phyloP scores from a whole-genome alignment of 768 basidiomycete genomes.

The Leccinum barrowsii region DNA sequence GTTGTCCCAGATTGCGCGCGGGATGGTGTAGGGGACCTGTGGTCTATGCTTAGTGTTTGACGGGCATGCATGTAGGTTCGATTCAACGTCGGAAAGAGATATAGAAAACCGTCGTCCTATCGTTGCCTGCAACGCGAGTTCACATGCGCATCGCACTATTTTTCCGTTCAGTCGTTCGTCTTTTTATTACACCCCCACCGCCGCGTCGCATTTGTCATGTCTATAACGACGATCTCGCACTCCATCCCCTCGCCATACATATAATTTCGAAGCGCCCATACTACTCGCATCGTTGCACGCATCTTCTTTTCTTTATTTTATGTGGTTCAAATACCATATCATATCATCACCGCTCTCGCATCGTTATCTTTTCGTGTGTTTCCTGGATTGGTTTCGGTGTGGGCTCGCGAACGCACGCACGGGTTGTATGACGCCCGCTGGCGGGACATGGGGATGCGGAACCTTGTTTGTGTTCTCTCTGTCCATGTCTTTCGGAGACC shows the following conservation, averaged over 20 bases:
- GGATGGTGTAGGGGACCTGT: conserved; percentile 30
- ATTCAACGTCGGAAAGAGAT: background rate
- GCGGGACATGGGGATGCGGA: too few relatives aligned
- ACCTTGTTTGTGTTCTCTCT: too few relatives aligned
- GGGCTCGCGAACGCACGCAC: background rate
- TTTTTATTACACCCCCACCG: background rate
- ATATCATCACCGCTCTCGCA: background rate
- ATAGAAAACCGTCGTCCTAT: background rate
- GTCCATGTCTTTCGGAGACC: too few relatives aligned
- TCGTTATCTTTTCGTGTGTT: background rate
- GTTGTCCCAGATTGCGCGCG: conserved; percentile 46
- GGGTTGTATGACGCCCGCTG: background rate
- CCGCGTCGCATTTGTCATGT: background rate
- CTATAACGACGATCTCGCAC: background rate
- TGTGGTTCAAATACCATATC: background rate
- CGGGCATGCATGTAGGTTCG: conserved; percentile 9
- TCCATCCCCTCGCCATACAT: background rate
- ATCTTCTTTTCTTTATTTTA: background rate
- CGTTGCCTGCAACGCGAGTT: background rate
- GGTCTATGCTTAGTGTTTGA: background rate
- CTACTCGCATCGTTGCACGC: background rate
- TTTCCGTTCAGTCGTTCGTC: background rate
- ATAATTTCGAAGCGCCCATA: background rate
- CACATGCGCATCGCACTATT: background rate
- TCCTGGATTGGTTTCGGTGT: background rate